Conservation (phyloP, 2,329 filamentous ascomycete genomes). For the Zymoseptoria pseudotritici region DNA sequence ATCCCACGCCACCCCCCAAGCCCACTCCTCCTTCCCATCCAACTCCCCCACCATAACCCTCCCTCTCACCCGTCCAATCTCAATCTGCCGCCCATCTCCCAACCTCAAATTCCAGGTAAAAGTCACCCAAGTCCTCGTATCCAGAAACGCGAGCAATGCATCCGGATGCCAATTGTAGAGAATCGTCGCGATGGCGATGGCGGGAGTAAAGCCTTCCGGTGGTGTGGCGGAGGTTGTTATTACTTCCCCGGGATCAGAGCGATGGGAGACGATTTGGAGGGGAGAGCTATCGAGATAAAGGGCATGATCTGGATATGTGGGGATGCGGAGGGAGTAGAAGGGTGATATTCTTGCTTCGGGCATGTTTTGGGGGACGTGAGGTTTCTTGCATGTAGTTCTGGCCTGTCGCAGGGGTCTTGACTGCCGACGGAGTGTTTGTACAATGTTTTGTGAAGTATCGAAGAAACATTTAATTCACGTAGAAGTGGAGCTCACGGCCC, state of each 20-base stretch:
- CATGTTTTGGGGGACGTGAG: background rate
- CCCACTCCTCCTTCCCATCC: slow-evolving; percentile 11
- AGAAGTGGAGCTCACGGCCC: background rate
- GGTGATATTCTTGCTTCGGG: background rate
- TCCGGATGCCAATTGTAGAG: slow-evolving; percentile 17
- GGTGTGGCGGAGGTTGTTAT: background rate
- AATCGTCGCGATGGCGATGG: slow-evolving; percentile 14
- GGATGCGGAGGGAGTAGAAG: background rate
- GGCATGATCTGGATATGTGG: background rate
- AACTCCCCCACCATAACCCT: slow-evolving; percentile 15
- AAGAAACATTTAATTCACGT: background rate
- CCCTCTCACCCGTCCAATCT: slow-evolving; percentile 17
- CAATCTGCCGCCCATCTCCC: slow-evolving; percentile 7
- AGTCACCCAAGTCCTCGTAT: slow-evolving; percentile 15
- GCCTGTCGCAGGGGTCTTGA: background rate
- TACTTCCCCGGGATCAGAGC: background rate
- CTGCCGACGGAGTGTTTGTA: background rate
- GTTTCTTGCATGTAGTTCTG: background rate
- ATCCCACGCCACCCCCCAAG: background rate
- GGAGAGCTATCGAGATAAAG: background rate
- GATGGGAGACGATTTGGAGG: background rate
- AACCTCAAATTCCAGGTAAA: slow-evolving; percentile 16
- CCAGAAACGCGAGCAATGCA: slow-evolving; percentile 13
- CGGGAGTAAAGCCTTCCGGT: slow-evolving; percentile 4
- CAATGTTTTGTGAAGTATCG: background rate